Base-by-base conservation (phyloP, 2,329 filamentous ascomycete species). In the Gremmenia infestans region DNA sequence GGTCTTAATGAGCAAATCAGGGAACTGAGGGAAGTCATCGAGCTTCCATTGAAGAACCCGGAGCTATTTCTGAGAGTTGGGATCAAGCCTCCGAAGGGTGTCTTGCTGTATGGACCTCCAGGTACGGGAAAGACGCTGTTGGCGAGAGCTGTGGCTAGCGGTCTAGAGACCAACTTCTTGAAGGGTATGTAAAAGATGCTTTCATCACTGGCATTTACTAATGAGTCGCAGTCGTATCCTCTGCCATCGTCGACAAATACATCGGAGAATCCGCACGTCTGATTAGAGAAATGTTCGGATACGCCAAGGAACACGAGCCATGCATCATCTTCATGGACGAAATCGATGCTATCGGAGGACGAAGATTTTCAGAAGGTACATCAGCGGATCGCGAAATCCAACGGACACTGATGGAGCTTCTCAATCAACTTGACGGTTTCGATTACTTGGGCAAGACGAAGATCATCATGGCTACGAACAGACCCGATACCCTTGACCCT, bases 301-400 rank as follows among this genome's bases (percentile, higher is more conserved):
- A 99, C 70, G 94, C 95, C 68, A 97, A 97, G 76, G 95, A 99
- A 73, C 94, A 99, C 73, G 94, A 99, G 74, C 94, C 94, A 40
- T 99, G 94, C 74, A 99, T 99, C 74, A 99, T 99, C 76, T 99
- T 99, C 82, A 99, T 99, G 94, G 95, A 99, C 80, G 94, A 99
- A 76, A 99, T 99, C 71, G 94, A 99, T 71, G 94, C 94, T 70
- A 99, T 99, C 69, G 94, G 94, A 72, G 95, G 95, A 61, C 85
- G 95, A 67, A 84, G 94, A 68, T 99, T 99, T 75, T 96, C 91
- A 0, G 94, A 99, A 73, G 94, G 95, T 65, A 99, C 94, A 51
- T 96, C 91, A 58, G 94, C 94, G 50, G 94, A 99, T 77, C 87
- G 95, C 69, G 94, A 99, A 74, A 99, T 99, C 66, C 94, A 99